These are phyloP conservation scores for Torulaspora microellipsoides DNA, from an alignment of 805 yeast species.

Conservation along the genomic window DNA sequence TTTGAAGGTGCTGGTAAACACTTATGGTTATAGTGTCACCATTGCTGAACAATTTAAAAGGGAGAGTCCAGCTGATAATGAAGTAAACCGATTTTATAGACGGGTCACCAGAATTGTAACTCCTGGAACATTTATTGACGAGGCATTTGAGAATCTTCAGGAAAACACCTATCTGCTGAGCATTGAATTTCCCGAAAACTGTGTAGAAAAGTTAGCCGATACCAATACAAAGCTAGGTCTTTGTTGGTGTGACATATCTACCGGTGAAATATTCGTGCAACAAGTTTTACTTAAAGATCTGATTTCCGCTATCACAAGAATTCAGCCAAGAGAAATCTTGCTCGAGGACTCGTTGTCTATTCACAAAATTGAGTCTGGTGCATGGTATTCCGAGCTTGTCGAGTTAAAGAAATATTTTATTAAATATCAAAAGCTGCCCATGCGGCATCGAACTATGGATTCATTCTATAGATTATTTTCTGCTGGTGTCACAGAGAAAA, in stretches of 20 bases:
- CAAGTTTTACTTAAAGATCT: constrained; percentile 55
- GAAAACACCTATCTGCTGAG: constrained; percentile 68
- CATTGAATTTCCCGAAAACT: constrained; percentile 53
- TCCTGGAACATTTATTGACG: constrained; percentile 91
- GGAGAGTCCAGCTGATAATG: constrained; percentile 29
- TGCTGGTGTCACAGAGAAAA: constrained; percentile 18
- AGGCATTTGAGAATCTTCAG: constrained; percentile 68
- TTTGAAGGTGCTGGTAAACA: constrained; percentile 67
- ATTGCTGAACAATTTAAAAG: constrained; percentile 63
- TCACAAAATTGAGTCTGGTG: constrained; percentile 40
- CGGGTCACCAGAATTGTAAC: constrained; percentile 77
- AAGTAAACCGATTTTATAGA: constrained; percentile 47
- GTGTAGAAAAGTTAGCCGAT: constrained; percentile 37
- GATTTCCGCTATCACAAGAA: constrained; percentile 67
- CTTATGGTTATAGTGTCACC: constrained; percentile 67
- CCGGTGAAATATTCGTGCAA: constrained; percentile 74
- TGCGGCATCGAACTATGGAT: constrained; percentile 38
- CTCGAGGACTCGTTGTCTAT: constrained; percentile 45
- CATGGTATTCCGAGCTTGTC: constrained; percentile 53
- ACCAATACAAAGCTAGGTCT: constrained; percentile 53
- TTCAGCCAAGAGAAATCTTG: constrained; percentile 76
- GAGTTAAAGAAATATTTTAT: constrained; percentile 58
- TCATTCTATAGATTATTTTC: constrained; percentile 40
- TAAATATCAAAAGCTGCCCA: constrained; percentile 45
- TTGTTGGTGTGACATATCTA: constrained; percentile 84